Evolutionary conservation across 1,284 basidiomycete species (phyloP).

Genomic region (Trichosporon ovoides): DNA sequence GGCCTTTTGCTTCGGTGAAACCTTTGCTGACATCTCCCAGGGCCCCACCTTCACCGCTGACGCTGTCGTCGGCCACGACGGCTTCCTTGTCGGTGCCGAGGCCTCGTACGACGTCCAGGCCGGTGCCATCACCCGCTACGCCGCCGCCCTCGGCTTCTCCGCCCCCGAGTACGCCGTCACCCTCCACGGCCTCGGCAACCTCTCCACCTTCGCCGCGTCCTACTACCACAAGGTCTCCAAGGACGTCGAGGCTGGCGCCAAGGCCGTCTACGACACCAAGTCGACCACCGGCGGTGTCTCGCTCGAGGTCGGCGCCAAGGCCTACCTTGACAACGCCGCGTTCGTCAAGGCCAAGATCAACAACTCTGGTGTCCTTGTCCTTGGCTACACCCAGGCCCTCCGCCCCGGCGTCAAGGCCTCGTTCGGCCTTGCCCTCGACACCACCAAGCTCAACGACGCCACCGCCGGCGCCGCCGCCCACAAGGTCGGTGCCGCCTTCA

Average conservation of each 20-base stretch:
- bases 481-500: slow-evolving; percentile 56
- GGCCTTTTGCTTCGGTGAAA: slow-evolving; percentile 4
- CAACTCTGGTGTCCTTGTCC: slow-evolving; percentile 83
- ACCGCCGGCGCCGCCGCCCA: slow-evolving; percentile 52
- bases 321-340: slow-evolving; percentile 70
- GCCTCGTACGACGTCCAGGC: slow-evolving; percentile 93
- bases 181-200: slow-evolving; percentile 89
- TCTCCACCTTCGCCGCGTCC: slow-evolving; percentile 88
- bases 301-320: slow-evolving; percentile 95
- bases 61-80: slow-evolving; percentile 90
- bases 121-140: slow-evolving; percentile 87
- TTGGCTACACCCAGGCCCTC: slow-evolving; percentile 87
- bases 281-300: slow-evolving; percentile 78
- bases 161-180: slow-evolving; percentile 97
- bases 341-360: slow-evolving; percentile 99
- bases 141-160: slow-evolving; percentile 76
- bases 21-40: slow-evolving; percentile 48
- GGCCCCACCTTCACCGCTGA: slow-evolving; percentile 97
- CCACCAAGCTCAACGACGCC: slow-evolving; percentile 72
- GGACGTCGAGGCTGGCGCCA: slow-evolving; percentile 96
- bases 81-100: slow-evolving; percentile 95
- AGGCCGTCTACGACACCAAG: slow-evolving; percentile 95
- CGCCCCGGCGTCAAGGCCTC: slow-evolving; percentile 90
- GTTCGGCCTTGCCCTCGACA: slow-evolving; percentile 88
- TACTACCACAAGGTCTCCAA: slow-evolving; percentile 93